Conservation (phyloP, 257 asterid genomes). For the Cruciata laevipes region DNA sequence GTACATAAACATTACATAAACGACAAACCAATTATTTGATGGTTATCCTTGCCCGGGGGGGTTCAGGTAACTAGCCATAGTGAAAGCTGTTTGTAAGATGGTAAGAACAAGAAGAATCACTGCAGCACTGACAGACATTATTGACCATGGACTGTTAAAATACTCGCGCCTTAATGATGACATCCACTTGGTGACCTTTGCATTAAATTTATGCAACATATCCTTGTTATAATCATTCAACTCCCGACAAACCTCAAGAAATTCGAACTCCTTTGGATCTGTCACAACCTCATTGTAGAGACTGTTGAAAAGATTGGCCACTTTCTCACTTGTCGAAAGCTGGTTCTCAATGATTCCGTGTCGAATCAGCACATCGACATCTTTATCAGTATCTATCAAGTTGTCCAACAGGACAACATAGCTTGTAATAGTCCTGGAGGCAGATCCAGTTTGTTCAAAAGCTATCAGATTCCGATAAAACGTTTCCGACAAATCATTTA, state of each 20-base stretch:
- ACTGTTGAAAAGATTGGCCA: constrained; percentile 27
- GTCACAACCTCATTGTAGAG: constrained; percentile 23
- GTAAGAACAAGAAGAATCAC: constrained; percentile 7
- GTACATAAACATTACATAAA: too few species aligned
- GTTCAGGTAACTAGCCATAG: background rate
- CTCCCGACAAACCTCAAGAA: constrained; percentile 7
- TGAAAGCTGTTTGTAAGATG: constrained; percentile 10
- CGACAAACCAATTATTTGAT: background rate
- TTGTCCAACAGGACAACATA: constrained; percentile 29
- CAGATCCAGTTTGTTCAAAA: constrained; percentile 23
- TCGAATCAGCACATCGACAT: constrained; percentile 18
- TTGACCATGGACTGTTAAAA: constrained; percentile 14
- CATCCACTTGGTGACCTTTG: constrained; percentile 10
- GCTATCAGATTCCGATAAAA: constrained; percentile 26
- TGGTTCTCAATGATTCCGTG: constrained; percentile 9
- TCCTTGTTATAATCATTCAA: constrained; percentile 22
- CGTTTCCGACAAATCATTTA: constrained; percentile 18
- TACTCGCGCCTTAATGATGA: constrained; percentile 14
- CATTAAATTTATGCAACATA: constrained; percentile 6
- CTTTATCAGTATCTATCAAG: constrained; percentile 22
- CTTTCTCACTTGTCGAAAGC: constrained; percentile 12
- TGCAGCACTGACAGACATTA: constrained; percentile 10
- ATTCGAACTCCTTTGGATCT: constrained; percentile 19
- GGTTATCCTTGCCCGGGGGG: too few species aligned
- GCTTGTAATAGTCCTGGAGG: constrained; percentile 20